Percentiles rank a stretch among this genome's conserved stretches.
Conservation (phyloP, 2,329 filamentous ascomycete genomes). For the Microcyclosporella mali region DNA sequence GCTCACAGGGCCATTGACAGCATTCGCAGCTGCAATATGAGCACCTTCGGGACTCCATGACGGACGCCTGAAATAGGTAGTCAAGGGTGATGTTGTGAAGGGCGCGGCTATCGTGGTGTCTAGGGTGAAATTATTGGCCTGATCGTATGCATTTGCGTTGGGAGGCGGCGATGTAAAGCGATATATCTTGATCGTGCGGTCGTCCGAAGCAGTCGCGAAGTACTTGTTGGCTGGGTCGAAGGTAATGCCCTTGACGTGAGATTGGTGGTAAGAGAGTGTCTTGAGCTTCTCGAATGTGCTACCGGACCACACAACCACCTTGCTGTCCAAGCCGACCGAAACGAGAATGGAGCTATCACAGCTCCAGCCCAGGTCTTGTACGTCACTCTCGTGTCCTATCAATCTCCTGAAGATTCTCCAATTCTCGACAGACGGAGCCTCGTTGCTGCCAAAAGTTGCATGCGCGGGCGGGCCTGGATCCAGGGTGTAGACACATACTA, state of each 20-base stretch:
- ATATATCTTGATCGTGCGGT: slow-evolving; percentile 94
- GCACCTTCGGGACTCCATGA: slow-evolving; percentile 98
- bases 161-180: slow-evolving; percentile 85
- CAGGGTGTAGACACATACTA: slow-evolving; percentile 93
- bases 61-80: slow-evolving; percentile 91
- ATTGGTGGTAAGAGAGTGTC: slow-evolving; percentile 85
- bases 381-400: slow-evolving; percentile 96
- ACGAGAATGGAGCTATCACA: slow-evolving; percentile 92
- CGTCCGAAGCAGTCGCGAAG: slow-evolving; percentile 96
- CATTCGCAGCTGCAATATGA: slow-evolving; percentile 94
- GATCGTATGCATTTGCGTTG: slow-evolving; percentile 89
- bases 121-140: slow-evolving; percentile 91
- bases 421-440: slow-evolving; percentile 89
- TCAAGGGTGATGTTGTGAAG: slow-evolving; percentile 85
- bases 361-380: slow-evolving; percentile 96
- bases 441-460: slow-evolving; percentile 77
- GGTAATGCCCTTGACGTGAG: slow-evolving; percentile 96
- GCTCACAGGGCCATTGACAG: slow-evolving; percentile 93
- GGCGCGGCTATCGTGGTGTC: slow-evolving; percentile 86
- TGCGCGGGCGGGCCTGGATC: slow-evolving; percentile 73
- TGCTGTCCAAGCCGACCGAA: slow-evolving; percentile 93
- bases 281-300: slow-evolving; percentile 98
- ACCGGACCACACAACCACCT: slow-evolving; percentile 96
- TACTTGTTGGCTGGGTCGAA: slow-evolving; percentile 99
- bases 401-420: slow-evolving; percentile 93